A percentile compares a stretch with the other conserved stretches of the same genome.
Evolutionary conservation across 176 grass and related monocot genomes (phyloP).

Genomic region (Ensete ventricosum): DNA sequence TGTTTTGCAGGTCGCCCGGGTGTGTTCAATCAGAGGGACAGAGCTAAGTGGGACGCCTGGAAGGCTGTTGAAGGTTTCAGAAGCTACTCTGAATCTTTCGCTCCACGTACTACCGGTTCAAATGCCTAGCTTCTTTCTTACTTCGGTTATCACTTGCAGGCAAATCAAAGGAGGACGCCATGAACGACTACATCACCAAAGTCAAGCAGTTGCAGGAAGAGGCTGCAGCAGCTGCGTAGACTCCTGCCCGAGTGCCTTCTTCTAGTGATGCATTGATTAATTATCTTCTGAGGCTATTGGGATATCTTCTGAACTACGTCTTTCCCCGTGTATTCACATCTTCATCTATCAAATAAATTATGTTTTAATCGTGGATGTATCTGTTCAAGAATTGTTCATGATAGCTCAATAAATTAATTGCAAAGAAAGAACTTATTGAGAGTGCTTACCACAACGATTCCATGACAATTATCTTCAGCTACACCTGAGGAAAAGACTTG

Average conservation of each 20-base stretch:
- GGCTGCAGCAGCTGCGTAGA: conserved; percentile 37
- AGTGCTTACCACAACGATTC: too few relatives aligned
- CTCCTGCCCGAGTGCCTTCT: not conserved
- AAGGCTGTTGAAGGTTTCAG: conserved; percentile 56
- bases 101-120: not conserved
- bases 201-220: conserved; percentile 73
- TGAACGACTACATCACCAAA: conserved; percentile 84
- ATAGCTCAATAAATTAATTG: too few relatives aligned
- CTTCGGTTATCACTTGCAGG: conserved; percentile 18
- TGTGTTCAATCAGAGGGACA: conserved; percentile 51
- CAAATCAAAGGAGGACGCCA: conserved; percentile 66
- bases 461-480: too few relatives aligned
- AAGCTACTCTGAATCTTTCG: not conserved
- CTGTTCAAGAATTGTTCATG: too few relatives aligned
- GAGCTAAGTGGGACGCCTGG: conserved; percentile 85
- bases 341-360: not conserved
- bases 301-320: not conserved
- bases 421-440: too few relatives aligned
- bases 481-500: too few relatives aligned
- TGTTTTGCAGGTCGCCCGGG: conserved; percentile 49
- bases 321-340: not conserved
- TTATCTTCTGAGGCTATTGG: not conserved
- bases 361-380: not conserved
- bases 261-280: not conserved
- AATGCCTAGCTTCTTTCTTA: not conserved